phyloP scores from a whole-genome alignment of 768 basidiomycete species.

The Collybia sordida region DNA sequence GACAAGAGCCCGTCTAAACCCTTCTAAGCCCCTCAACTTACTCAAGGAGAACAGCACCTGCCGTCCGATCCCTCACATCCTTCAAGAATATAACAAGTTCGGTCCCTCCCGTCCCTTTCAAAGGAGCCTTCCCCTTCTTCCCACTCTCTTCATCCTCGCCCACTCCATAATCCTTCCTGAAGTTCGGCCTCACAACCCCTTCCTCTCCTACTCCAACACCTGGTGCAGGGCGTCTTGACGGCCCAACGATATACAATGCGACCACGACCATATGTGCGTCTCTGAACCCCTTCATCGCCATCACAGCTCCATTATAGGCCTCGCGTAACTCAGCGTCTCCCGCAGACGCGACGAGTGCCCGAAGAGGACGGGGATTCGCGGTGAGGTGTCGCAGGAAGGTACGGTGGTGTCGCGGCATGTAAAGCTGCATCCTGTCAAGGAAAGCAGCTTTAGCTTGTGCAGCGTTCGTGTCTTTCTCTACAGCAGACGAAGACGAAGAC shows the following conservation, averaged over 20 bases:
- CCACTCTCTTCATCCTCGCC: conserved; percentile 11
- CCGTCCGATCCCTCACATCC: conserved; percentile 67
- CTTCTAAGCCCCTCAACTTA: too few relatives aligned
- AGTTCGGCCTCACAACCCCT: neutral
- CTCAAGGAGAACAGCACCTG: conserved; percentile 34
- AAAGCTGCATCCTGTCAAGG: conserved; percentile 71
- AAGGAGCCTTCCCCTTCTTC: conserved; percentile 16
- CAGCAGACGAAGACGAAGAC: conserved; percentile 4
- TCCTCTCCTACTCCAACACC: neutral
- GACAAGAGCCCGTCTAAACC: too few relatives aligned
- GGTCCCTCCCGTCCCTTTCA: conserved; percentile 80
- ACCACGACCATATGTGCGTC: conserved; percentile 80
- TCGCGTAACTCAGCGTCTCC: conserved; percentile 32
- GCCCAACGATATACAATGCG: conserved; percentile 72
- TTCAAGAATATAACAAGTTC: conserved; percentile 76
- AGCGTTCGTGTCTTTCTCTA: too few relatives aligned
- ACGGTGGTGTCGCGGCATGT: conserved; percentile 84
- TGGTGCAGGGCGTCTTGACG: conserved; percentile 41
- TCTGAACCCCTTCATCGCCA: conserved; percentile 67
- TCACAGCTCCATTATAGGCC: conserved; percentile 67
- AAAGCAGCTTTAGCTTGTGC: conserved; percentile 37
- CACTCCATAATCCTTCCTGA: conserved; percentile 15
- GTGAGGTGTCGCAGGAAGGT: conserved; percentile 72
- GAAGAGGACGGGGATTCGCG: conserved; percentile 57
- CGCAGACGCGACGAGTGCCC: conserved; percentile 44